phyloP scores from a whole-genome alignment of 139 green algal genomes.

The Asterochloris erici region DNA sequence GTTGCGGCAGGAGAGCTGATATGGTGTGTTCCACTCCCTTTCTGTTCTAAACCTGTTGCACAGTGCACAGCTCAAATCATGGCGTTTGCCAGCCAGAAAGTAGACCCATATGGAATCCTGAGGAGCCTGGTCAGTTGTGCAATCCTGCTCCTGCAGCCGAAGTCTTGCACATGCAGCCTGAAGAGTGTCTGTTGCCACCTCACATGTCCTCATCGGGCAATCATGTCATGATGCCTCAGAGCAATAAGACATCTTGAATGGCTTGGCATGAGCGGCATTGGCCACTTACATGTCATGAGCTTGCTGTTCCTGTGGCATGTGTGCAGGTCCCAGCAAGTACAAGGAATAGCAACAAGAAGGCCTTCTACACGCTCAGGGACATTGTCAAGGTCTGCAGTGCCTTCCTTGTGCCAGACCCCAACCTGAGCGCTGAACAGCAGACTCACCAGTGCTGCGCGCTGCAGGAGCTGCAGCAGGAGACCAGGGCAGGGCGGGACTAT shows the following conservation, averaged over 20 bases:
- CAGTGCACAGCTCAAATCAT: background rate
- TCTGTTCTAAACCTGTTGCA: background rate
- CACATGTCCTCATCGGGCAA: background rate
- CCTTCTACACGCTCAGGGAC: constrained; percentile 6
- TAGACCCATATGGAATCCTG: constrained; percentile 8
- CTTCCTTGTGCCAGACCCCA: too few species aligned
- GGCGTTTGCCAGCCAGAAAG: constrained; percentile 2
- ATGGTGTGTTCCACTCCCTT: background rate
- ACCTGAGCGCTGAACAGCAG: too few species aligned
- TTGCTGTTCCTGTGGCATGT: too few species aligned
- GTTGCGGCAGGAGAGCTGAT: too few species aligned
- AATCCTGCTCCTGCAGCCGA: background rate
- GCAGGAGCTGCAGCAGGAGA: constrained; percentile 12
- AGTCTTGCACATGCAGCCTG: background rate
- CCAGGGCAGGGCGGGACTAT: constrained; percentile 4
- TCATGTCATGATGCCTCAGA: background rate
- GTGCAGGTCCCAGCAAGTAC: constrained; percentile 1
- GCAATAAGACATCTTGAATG: too few species aligned
- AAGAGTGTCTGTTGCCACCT: background rate
- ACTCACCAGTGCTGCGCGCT: background rate
- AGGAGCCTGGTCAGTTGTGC: background rate
- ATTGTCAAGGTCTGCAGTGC: background rate
- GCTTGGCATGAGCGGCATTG: too few species aligned
- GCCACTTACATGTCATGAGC: too few species aligned
- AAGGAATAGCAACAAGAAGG: constrained; percentile 12